A percentile compares a stretch with the other conserved stretches of the same genome.
These are phyloP conservation scores for Tetrapisispora taiwanensis DNA, from an alignment of 805 yeast genomes.

Conservation along the genomic window DNA sequence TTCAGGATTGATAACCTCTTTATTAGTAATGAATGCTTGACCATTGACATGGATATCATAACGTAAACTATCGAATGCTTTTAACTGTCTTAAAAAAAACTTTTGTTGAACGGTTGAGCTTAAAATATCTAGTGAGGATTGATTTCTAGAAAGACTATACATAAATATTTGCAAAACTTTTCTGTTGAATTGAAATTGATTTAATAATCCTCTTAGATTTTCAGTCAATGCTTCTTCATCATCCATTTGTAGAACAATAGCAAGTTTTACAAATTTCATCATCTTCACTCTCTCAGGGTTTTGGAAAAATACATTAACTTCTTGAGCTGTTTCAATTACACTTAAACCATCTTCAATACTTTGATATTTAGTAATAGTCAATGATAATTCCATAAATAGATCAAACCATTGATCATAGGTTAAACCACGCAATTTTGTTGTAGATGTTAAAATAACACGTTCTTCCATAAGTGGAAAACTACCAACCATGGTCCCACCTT, in stretches of 20 bases:
- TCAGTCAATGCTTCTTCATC: conserved; percentile 48
- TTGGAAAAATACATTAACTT: conserved; percentile 67
- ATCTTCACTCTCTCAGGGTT: conserved; percentile 50
- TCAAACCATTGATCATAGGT: conserved; percentile 76
- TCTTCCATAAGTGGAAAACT: conserved; percentile 31
- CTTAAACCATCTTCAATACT: conserved; percentile 53
- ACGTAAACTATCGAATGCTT: conserved; percentile 71
- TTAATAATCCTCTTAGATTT: conserved; percentile 52
- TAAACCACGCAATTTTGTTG: conserved; percentile 61
- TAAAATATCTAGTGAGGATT: conserved; percentile 46
- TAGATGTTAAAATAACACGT: conserved; percentile 38
- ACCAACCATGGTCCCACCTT: conserved; percentile 37
- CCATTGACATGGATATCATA: conserved; percentile 51
- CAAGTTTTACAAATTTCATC: conserved; percentile 56
- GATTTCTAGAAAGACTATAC: conserved; percentile 51
- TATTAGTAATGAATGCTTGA: conserved; percentile 62
- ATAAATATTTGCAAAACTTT: conserved; percentile 56
- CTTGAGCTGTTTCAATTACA: conserved; percentile 62
- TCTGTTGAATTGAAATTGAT: conserved; percentile 66
- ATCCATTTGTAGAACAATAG: conserved; percentile 40
- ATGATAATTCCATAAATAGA: conserved; percentile 68
- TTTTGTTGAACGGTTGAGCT: conserved; percentile 82
- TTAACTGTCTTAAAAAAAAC: conserved; percentile 77
- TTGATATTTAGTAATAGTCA: conserved; percentile 54
- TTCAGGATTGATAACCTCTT: conserved; percentile 33